Conservation (phyloP, 768 basidiomycete genomes). For the Termitomyces titanicus region DNA sequence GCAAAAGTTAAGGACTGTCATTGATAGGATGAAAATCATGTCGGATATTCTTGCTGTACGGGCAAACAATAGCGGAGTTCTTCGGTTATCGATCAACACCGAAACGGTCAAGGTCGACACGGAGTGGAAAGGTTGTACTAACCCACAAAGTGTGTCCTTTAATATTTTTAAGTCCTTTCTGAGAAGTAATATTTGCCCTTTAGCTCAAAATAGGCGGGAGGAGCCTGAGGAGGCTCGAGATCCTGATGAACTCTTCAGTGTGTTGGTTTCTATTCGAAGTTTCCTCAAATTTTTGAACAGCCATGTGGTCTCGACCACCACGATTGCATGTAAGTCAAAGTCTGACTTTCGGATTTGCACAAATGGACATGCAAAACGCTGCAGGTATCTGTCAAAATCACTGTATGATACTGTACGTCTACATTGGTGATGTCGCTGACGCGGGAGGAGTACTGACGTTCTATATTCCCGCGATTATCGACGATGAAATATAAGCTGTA, state of each 20-base stretch:
- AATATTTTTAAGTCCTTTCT: not conserved
- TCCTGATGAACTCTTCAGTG: conserved; percentile 55
- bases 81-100: conserved; percentile 54
- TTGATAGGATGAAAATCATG: conserved; percentile 65
- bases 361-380: not conserved
- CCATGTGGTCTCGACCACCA: conserved; percentile 77
- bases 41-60: conserved; percentile 66
- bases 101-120: conserved; percentile 79
- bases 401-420: conserved; percentile 86
- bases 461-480: conserved; percentile 78
- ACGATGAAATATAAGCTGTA: conserved; percentile 34
- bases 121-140: conserved; percentile 70
- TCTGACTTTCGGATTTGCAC: not conserved
- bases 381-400: conserved; percentile 79
- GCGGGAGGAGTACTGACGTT: conserved; percentile 85
- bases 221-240: conserved; percentile 42
- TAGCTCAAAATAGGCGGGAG: conserved; percentile 20
- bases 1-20: conserved; percentile 1
- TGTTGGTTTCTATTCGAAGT: conserved; percentile 67
- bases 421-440: conserved; percentile 76
- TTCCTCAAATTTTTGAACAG: conserved; percentile 81
- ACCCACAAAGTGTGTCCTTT: conserved; percentile 52
- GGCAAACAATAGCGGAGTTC: conserved; percentile 60
- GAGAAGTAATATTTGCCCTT: not conserved
- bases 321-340: conserved; percentile 70